phyloP scores from a whole-genome alignment of 192 early-diverging fungal genomes.

The Jimgerdemannia flammicorona region DNA sequence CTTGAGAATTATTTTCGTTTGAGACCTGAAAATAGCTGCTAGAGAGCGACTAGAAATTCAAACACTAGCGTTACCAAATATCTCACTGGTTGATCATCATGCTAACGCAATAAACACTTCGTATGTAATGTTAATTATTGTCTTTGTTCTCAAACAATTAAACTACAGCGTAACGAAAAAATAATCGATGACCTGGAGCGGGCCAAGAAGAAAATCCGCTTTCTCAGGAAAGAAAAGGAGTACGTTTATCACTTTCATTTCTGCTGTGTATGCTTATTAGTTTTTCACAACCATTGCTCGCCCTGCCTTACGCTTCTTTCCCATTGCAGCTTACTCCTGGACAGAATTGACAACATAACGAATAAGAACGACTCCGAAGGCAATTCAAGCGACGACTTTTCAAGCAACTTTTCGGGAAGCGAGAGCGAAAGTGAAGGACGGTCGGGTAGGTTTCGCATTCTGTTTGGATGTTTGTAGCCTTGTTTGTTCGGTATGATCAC shows the following conservation, averaged over 20 bases:
- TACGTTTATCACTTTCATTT: constrained; percentile 2
- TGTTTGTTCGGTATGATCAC: no score
- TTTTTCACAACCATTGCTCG: neutral
- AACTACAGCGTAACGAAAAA: constrained; percentile 12
- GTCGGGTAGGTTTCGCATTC: neutral
- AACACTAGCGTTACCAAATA: neutral
- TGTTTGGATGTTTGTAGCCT: constrained; percentile 1
- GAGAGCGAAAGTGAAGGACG: constrained; percentile 7
- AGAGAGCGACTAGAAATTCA: constrained; percentile 3
- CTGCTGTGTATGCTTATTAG: no score
- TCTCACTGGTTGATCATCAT: neutral
- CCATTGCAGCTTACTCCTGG: constrained; percentile 9
- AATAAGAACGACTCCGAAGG: constrained; percentile 2
- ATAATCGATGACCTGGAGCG: constrained; percentile 12
- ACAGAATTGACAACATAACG: constrained; percentile 5
- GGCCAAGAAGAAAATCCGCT: constrained; percentile 9
- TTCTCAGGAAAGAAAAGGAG: constrained; percentile 17
- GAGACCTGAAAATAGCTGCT: constrained; percentile 1
- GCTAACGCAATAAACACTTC: neutral
- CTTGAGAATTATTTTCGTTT: constrained; percentile 2
- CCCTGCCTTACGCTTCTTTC: neutral
- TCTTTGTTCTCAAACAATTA: no score
- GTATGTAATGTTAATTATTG: no score
- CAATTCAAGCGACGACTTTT: constrained; percentile 7
- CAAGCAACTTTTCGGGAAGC: constrained; percentile 5